phyloP scores from a whole-genome alignment of 2,329 filamentous ascomycete genomes.

The Aureobasidium subglaciale region DNA sequence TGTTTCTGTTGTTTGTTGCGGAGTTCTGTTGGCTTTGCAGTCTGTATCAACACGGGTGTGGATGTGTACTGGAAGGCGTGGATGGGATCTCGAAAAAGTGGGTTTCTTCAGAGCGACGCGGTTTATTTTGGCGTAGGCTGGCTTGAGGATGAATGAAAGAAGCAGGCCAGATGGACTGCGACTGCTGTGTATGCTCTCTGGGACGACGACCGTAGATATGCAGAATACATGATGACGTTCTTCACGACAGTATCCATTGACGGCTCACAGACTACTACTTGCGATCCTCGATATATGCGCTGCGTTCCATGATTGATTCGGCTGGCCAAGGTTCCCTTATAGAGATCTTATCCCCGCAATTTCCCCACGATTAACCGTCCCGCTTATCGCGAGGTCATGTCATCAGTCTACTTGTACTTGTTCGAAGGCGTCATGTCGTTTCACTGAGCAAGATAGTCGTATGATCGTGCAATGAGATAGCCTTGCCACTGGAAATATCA shows the following conservation, averaged over 20 bases:
- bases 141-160: not conserved
- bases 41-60: slow-evolving; percentile 10
- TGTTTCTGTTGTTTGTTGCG: slow-evolving; percentile 15
- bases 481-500: not conserved
- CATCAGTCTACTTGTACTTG: not conserved
- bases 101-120: slow-evolving; percentile 10
- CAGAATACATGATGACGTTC: slow-evolving; percentile 2
- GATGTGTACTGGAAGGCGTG: not conserved
- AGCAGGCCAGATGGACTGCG: not conserved
- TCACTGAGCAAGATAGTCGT: not conserved
- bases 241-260: not conserved
- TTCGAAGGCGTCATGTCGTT: not conserved
- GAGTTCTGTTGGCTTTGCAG: slow-evolving; percentile 13
- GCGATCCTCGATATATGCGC: too few species aligned
- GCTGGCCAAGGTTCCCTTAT: not conserved
- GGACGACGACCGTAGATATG: not conserved
- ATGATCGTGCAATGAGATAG: not conserved
- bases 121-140: not conserved
- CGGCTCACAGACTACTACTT: too few species aligned
- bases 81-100: slow-evolving; percentile 4
- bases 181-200: not conserved
- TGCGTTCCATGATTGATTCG: too few species aligned
- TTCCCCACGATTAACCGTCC: too few species aligned
- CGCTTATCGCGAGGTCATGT: slow-evolving; percentile 6
- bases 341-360: too few species aligned